These are phyloP conservation scores for Naegleria lovaniensis DNA, from an alignment of 208 protist species.

Conservation along the genomic window DNA sequence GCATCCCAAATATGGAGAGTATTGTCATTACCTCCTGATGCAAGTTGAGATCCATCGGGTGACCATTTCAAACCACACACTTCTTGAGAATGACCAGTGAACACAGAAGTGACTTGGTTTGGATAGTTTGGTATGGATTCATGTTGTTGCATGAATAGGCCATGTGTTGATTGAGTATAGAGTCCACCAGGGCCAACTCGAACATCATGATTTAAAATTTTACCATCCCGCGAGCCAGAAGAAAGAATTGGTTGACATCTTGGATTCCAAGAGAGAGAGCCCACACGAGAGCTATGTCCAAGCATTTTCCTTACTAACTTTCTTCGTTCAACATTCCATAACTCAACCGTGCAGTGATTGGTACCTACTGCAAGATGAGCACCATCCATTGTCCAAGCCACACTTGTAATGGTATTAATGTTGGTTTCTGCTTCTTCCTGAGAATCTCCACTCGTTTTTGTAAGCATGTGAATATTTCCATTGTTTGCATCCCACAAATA, in stretches of 20 bases:
- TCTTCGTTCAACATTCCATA: conserved; percentile 72
- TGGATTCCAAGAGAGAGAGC: conserved; percentile 84
- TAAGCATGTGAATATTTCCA: conserved; percentile 48
- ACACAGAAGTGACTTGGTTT: conserved; percentile 30
- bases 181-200: conserved; percentile 54
- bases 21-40: conserved; percentile 82
- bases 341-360: background rate
- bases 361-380: conserved; percentile 49
- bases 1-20: conserved; percentile 65
- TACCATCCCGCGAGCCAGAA: conserved; percentile 83
- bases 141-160: conserved; percentile 25
- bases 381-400: conserved; percentile 56
- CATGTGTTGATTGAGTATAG: conserved; percentile 17
- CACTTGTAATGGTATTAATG: conserved; percentile 54
- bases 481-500: conserved; percentile 80
- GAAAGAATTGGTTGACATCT: conserved; percentile 59
- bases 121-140: background rate
- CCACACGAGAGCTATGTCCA: conserved; percentile 78
- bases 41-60: conserved; percentile 59
- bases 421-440: background rate
- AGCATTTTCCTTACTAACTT: conserved; percentile 64
- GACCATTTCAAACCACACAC: conserved; percentile 77
- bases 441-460: conserved; percentile 22
- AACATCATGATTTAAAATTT: conserved; percentile 87
- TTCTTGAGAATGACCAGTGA: conserved; percentile 63